phyloP scores from a whole-genome alignment of 1,284 basidiomycete genomes.

The Boletus subluridellus region DNA sequence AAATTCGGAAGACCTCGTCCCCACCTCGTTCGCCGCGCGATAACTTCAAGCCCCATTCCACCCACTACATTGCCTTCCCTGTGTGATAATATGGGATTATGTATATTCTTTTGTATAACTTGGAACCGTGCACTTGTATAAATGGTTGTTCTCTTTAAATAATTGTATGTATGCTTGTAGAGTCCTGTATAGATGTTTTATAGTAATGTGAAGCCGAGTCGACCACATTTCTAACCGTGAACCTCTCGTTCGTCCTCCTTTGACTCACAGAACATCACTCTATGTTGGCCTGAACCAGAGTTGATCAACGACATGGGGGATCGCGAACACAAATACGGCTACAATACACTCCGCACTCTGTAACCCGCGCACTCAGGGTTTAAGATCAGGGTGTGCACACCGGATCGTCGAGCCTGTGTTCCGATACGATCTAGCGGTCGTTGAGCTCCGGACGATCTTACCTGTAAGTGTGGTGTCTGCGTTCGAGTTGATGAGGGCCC shows the following conservation, averaged over 20 bases:
- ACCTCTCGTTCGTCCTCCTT: no score
- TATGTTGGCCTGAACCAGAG: background rate
- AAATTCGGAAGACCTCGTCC: constrained; percentile 3
- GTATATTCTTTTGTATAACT: constrained; percentile 36
- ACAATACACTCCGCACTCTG: background rate
- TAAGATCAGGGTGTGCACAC: background rate
- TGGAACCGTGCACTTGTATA: constrained; percentile 25
- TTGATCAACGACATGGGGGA: background rate
- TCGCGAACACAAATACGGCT: background rate
- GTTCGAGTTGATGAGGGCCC: background rate
- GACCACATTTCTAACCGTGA: background rate
- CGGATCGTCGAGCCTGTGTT: background rate
- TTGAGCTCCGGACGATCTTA: background rate
- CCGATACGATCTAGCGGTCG: background rate
- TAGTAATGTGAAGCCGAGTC: background rate
- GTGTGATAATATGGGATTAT: constrained; percentile 32
- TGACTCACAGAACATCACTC: background rate
- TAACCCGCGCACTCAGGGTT: background rate
- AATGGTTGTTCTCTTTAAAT: constrained; percentile 14
- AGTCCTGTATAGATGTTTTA: background rate
- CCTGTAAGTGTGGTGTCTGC: background rate
- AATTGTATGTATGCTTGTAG: constrained; percentile 27
- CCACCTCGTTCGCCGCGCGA: constrained; percentile 17
- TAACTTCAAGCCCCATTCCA: constrained; percentile 18
- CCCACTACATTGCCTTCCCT: constrained; percentile 17